phyloP scores from a whole-genome alignment of 148 eudicot genomes.

The Euryodendron excelsum region DNA sequence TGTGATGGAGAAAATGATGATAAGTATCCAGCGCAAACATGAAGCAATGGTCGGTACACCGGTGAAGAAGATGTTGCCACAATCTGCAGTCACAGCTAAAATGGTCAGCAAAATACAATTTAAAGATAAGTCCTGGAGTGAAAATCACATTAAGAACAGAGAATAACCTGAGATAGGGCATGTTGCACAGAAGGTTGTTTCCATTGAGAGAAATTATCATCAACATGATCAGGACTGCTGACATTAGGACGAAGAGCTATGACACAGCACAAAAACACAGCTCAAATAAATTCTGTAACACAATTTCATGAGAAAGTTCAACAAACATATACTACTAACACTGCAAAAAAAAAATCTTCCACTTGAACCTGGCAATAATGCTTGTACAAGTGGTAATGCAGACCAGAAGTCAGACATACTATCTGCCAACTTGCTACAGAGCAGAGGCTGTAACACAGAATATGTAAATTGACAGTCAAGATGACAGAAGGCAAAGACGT shows the following conservation, averaged over 20 bases:
- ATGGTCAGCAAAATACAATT: not conserved
- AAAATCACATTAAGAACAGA: not conserved
- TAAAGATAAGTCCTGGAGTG: too few species aligned
- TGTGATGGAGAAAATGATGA: slow-evolving; percentile 75
- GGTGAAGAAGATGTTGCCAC: slow-evolving; percentile 66
- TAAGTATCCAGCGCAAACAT: slow-evolving; percentile 74
- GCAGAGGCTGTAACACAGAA: slow-evolving; percentile 49
- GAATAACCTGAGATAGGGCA: slow-evolving; percentile 64
- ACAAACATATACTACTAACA: not conserved
- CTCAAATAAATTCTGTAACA: not conserved
- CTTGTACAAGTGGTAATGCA: slow-evolving; percentile 76
- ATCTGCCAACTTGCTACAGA: slow-evolving; percentile 68
- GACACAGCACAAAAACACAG: slow-evolving; percentile 18
- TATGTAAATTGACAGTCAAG: slow-evolving; percentile 2
- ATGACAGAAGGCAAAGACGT: slow-evolving; percentile 4
- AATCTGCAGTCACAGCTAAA: slow-evolving; percentile 47
- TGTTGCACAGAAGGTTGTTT: slow-evolving; percentile 68
- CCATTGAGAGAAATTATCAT: slow-evolving; percentile 68
- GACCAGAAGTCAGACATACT: slow-evolving; percentile 63
- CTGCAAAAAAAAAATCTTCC: not conserved
- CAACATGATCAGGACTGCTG: slow-evolving; percentile 43
- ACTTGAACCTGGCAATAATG: slow-evolving; percentile 66
- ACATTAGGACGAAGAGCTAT: slow-evolving; percentile 72
- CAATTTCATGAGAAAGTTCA: slow-evolving; percentile 4
- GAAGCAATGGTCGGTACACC: slow-evolving; percentile 62